phyloP scores from a whole-genome alignment of 2,329 filamentous ascomycete genomes.

The Fusarium sp. region DNA sequence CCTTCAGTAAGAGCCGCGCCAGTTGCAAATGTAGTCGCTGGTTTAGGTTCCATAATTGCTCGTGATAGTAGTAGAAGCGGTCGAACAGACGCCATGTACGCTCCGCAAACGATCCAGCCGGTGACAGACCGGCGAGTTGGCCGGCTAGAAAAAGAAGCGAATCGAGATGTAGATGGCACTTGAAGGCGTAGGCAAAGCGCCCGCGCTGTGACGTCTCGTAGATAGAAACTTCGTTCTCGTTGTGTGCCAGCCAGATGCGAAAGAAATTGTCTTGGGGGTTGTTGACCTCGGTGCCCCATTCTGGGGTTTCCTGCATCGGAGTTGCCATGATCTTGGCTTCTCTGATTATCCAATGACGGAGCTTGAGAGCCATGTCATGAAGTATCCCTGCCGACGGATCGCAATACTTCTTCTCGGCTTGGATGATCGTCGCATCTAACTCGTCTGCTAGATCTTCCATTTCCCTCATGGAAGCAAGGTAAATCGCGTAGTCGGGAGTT shows the following conservation, averaged over 20 bases:
- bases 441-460: neutral
- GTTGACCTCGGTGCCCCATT: constrained; percentile 12
- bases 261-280: constrained; percentile 16
- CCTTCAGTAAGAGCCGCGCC: neutral
- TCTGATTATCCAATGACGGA: neutral
- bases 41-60: constrained; percentile 10
- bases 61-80: constrained; percentile 3
- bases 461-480: neutral
- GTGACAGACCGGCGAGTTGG: neutral
- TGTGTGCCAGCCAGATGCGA: constrained; percentile 11
- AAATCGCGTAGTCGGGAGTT: neutral
- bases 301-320: constrained; percentile 3
- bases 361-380: neutral
- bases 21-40: neutral
- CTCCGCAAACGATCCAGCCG: constrained; percentile 4
- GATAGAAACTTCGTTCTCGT: neutral
- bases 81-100: constrained; percentile 11
- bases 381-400: constrained; percentile 6
- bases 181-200: neutral
- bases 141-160: constrained; percentile 10
- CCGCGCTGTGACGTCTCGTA: neutral
- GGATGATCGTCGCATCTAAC: neutral
- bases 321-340: constrained; percentile 7
- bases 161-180: neutral
- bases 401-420: constrained; percentile 1